Percentiles rank a stretch among this genome's conserved stretches.
These are phyloP conservation scores for Aureobasidium mangrovei DNA, from an alignment of 2,329 filamentous ascomycete genomes.

Conservation along the genomic window DNA sequence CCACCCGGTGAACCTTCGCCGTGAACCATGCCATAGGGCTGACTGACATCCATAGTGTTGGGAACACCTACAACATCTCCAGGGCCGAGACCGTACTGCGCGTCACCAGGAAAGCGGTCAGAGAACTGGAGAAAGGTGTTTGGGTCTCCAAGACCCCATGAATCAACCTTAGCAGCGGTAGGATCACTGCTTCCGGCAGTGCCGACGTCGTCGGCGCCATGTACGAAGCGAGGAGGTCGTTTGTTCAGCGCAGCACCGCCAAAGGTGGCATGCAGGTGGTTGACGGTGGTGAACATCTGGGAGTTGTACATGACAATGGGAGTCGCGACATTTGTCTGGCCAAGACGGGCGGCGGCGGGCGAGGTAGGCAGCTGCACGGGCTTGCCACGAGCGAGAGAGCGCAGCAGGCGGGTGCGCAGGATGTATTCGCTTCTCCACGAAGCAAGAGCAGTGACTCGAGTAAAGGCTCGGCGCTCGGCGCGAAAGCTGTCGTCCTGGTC, in stretches of 20 bases:
- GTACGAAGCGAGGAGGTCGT: conserved; percentile 68
- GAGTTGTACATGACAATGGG: conserved; percentile 81
- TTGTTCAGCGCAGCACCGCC: conserved; percentile 52
- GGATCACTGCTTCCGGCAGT: conserved; percentile 77
- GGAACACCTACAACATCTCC: conserved; percentile 67
- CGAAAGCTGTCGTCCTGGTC: conserved; percentile 46
- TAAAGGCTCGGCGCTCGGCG: conserved; percentile 70
- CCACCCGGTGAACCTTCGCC: conserved; percentile 84
- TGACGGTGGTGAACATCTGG: conserved; percentile 69
- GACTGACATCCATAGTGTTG: conserved; percentile 86
- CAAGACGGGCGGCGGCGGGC: conserved; percentile 44
- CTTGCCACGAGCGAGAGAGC: conserved; percentile 74
- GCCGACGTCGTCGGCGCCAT: conserved; percentile 72
- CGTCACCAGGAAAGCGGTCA: conserved; percentile 64
- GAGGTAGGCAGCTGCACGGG: conserved; percentile 50
- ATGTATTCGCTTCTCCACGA: conserved; percentile 97
- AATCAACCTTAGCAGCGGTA: conserved; percentile 62
- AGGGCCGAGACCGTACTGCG: conserved; percentile 68
- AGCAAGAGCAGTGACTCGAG: conserved; percentile 70
- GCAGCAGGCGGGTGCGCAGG: conserved; percentile 70
- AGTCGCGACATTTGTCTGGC: conserved; percentile 55
- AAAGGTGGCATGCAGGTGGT: conserved; percentile 71
- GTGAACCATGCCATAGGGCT: conserved; percentile 71
- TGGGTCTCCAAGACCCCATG: conserved; percentile 72
- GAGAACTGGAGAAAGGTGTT: conserved; percentile 68